Evolutionary conservation across 768 basidiomycete species (phyloP), one percentile per base, ranked within the genome.

Genomic region (Cubamyces lactineus): DNA sequence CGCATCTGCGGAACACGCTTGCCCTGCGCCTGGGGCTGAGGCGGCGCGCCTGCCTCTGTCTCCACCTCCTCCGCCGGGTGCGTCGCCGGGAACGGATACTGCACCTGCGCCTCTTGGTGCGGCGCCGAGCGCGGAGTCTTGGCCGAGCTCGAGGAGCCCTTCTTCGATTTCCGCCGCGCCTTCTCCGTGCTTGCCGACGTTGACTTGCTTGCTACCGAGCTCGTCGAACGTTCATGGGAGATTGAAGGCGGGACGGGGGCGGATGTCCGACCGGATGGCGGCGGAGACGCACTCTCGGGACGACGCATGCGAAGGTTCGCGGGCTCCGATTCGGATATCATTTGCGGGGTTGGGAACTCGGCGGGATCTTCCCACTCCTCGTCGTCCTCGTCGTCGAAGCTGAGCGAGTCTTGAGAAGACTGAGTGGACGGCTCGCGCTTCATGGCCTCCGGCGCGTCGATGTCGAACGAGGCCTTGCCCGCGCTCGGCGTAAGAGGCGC

Each of bases 401-500:
- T 77, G 17, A 72, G 71, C 42, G 73, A 71, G 3, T 69, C 70
- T 7, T 78, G 76, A 15, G 57, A 56, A 1, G 63, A 59, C 16
- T 51, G 57, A 26, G 6, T 49, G 13, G 55, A 70, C 21, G 75
- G 69, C 5, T 60, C 70, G 64, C 60, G 69, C 24, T 72, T 73
- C 59, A 74, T 73, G 59, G 59, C 67, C 58, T 70, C 68, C 5
- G 50, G 62, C 45, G 47, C 51, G 23, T 62, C 62, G 42, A 69
- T 66, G 51, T 69, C 65, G 64, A 72, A 70, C 19, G 67, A 66
- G 7, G 54, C 52, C 47, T 68, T 69, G 45, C 76, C 78, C 5
- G 86, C 84, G 8, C 87, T 83, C 28, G 88, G 89, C 0, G 89
- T 89, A 42, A 90, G 79, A 5, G 89, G 89, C 16, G 84, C 87